phyloP scores from a whole-genome alignment of 2,329 filamentous ascomycete genomes.

The Trichothecium sympodiale region DNA sequence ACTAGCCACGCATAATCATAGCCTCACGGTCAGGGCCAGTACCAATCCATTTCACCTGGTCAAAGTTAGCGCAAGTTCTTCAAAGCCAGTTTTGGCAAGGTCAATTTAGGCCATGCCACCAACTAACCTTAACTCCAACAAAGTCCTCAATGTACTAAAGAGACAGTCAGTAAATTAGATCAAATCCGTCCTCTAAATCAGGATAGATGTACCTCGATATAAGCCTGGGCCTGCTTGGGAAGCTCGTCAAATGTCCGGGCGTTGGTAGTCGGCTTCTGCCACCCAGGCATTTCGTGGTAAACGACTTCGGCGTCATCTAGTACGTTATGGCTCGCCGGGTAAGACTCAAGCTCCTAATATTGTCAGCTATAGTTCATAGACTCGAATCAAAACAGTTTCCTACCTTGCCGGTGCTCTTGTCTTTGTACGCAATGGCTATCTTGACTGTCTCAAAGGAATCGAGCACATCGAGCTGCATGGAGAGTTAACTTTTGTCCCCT shows the following conservation, averaged over 20 bases:
- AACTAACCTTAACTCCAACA: not conserved
- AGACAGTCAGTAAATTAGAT: not conserved
- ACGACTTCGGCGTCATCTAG: constrained; percentile 48
- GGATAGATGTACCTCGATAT: constrained; percentile 27
- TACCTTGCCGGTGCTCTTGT: constrained; percentile 17
- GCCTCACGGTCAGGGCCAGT: no score
- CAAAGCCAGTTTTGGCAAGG: no score
- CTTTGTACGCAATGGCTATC: constrained; percentile 59
- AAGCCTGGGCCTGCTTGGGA: constrained; percentile 49
- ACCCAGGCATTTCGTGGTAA: constrained; percentile 56
- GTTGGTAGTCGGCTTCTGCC: constrained; percentile 50
- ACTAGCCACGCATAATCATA: no score
- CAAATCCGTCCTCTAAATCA: no score
- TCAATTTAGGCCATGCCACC: no score
- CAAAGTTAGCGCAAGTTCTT: no score
- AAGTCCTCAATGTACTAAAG: not conserved
- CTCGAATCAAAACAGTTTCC: constrained; percentile 4
- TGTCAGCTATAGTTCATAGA: no score
- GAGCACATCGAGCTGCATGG: constrained; percentile 34
- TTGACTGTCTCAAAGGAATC: constrained; percentile 68
- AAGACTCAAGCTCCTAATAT: constrained; percentile 36
- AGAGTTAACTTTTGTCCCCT: constrained; percentile 3
- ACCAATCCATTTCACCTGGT: no score
- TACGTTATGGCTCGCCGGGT: no score
- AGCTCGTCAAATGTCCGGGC: constrained; percentile 39